phyloP scores from a whole-genome alignment of 169 alveolate genomes.

The Toxoplasma gondii region DNA sequence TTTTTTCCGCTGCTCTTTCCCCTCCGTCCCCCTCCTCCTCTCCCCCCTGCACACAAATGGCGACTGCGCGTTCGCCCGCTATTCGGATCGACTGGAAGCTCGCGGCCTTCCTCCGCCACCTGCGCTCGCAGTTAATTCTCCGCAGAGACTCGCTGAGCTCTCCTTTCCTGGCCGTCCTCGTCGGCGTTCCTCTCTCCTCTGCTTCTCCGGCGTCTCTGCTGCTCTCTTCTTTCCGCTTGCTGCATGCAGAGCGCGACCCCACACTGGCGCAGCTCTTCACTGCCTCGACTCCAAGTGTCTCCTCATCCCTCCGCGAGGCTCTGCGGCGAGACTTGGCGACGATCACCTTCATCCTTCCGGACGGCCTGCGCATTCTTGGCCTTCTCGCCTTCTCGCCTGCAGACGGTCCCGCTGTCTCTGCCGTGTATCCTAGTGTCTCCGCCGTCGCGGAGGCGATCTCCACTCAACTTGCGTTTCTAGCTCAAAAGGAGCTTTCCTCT shows the following conservation, averaged over 20 bases:
- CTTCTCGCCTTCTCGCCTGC: not conserved
- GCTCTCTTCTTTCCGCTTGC: not conserved
- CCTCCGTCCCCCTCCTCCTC: not conserved
- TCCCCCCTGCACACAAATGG: too few relatives aligned
- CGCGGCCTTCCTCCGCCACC: conserved; percentile 7
- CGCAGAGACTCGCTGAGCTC: not conserved
- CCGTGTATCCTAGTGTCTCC: not conserved
- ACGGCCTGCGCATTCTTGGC: not conserved
- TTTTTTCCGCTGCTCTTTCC: not conserved
- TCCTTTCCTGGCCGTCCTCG: not conserved
- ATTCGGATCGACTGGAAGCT: not conserved
- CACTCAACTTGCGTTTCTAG: not conserved
- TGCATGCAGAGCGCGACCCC: conserved; percentile 5
- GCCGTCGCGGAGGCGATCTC: not conserved
- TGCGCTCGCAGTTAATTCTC: not conserved
- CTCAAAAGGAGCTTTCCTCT: not conserved
- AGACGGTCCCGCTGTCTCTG: not conserved
- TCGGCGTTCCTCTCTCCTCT: not conserved
- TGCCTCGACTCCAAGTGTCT: not conserved
- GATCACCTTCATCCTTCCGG: not conserved
- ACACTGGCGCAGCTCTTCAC: not conserved
- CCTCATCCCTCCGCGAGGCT: not conserved
- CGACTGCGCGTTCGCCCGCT: not conserved
- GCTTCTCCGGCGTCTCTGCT: not conserved
- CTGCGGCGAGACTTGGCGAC: not conserved